phyloP scores from a whole-genome alignment of 257 asterid genomes.

The Scutellaria minor region DNA sequence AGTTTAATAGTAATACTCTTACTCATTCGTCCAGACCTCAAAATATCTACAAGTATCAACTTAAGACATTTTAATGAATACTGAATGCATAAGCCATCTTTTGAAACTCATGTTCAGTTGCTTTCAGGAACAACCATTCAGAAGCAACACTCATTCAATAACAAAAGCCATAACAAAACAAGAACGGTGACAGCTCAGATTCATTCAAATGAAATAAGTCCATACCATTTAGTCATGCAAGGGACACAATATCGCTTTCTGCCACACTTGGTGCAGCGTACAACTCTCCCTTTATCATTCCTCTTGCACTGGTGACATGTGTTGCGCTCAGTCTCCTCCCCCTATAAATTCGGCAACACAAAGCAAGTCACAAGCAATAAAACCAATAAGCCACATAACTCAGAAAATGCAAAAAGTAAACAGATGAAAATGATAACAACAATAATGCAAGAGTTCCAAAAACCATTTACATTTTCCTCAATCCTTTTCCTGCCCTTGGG shows the following conservation, averaged over 20 bases:
- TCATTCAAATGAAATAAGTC: conserved; percentile 8
- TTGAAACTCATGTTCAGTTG: conserved; percentile 24
- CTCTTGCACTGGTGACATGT: conserved; percentile 94
- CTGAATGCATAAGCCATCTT: not conserved
- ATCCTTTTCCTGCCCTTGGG: conserved; percentile 14
- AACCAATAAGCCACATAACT: not conserved
- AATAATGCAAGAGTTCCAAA: conserved; percentile 10
- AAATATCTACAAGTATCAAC: conserved; percentile 1
- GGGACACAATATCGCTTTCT: conserved; percentile 70
- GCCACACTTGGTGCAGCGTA: conserved; percentile 66
- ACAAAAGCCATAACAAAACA: not conserved
- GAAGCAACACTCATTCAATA: not conserved
- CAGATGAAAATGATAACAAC: not conserved
- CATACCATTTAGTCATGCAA: conserved; percentile 80
- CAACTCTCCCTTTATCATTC: conserved; percentile 82
- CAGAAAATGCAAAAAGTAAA: not conserved
- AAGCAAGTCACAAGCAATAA: not conserved
- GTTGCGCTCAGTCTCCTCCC: conserved; percentile 43
- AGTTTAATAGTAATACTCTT: not conserved
- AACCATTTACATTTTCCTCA: conserved; percentile 43
- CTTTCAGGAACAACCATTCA: conserved; percentile 22
- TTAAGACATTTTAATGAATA: not conserved
- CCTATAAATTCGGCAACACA: conserved; percentile 47
- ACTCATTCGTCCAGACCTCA: not conserved
- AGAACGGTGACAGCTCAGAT: conserved; percentile 14